Base-by-base conservation (phyloP, 1,139 yeast genomes). In the Yamadazyma sp. region DNA sequence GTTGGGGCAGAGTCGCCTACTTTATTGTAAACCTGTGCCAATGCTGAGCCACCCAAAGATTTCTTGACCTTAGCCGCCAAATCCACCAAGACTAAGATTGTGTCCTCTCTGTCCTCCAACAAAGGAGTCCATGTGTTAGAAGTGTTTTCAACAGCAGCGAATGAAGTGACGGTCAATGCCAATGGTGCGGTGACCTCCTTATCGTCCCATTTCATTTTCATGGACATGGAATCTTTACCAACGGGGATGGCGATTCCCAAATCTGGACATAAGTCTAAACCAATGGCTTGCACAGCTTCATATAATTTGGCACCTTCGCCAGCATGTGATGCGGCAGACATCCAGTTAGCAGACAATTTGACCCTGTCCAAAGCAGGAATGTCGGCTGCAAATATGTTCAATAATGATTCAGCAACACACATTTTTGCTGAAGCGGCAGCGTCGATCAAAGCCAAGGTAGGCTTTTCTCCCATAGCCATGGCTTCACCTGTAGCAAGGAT, bases 171-270 rank as follows among this genome's bases (percentile, higher is more conserved):
- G 38, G 87, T 85, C 53, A 91, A 78, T n/a, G 98, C 84, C 58
- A 94, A 73, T 36, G 99, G 99, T 23, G 98, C 89, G 48, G 95
- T 83, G 31, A 94, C 98, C 64, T 88, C 95, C 56, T 84, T 87
- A 49, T 82, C 79, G 43, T 79, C 92, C 98, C 98, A 94, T 59
- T 86, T 84, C 98, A 94, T 94, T 69, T 89, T 89, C 98, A 94
- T 91, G 22, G 98, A 91, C 97, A 92, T 89, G 36, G 98, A 91
- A 64, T 94, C 99, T 69, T 94, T 94, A 54, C 99, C 99, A 31
- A 94, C 98, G 12, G 99, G 99, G 44, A 94, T 89, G 17, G 95
- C 75, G 47, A 94, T 69, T 34, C 95, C 98, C 48, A 94, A 76
- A 44, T 79, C 92, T 25, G 98, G 98, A 66, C 98, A 94, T 55